Conservation (phyloP, 1,284 basidiomycete species). For the Melampsora americana region DNA sequence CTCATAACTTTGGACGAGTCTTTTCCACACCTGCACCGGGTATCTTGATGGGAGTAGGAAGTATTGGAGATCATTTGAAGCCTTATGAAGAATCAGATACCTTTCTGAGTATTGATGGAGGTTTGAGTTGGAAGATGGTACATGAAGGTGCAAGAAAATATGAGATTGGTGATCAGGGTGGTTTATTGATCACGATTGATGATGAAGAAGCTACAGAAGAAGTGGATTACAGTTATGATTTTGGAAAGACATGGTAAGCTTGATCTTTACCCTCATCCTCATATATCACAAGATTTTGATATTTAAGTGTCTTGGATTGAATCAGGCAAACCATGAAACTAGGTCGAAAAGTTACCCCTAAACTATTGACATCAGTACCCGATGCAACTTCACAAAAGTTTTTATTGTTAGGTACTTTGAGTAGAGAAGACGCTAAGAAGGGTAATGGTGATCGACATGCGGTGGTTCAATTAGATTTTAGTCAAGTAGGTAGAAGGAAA, state of each 20-base stretch:
- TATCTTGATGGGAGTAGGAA: constrained; percentile 90
- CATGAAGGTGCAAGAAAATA: constrained; percentile 79
- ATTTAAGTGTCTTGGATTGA: constrained; percentile 10
- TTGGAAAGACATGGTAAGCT: constrained; percentile 75
- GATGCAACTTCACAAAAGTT: constrained; percentile 94
- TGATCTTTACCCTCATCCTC: not conserved
- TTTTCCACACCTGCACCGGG: constrained; percentile 94
- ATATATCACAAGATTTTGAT: constrained; percentile 11
- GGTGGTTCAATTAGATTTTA: constrained; percentile 79
- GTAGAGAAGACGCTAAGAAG: constrained; percentile 51
- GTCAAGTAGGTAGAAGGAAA: constrained; percentile 65
- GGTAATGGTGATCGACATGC: constrained; percentile 65
- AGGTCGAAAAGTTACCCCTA: constrained; percentile 69
- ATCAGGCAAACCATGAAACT: constrained; percentile 69
- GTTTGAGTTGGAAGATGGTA: constrained; percentile 78
- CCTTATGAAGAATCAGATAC: constrained; percentile 89
- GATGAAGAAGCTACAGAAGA: constrained; percentile 77
- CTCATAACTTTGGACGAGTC: constrained; percentile 86
- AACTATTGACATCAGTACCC: constrained; percentile 74
- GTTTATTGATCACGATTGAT: constrained; percentile 76
- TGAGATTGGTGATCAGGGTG: constrained; percentile 87
- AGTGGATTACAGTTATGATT: constrained; percentile 77
- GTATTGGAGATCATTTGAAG: constrained; percentile 67
- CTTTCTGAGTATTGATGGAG: constrained; percentile 85
- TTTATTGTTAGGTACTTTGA: constrained; percentile 73